Evolutionary conservation across 371 early-diverging fungal genomes (phyloP).

Genomic region (Syncephalastrum monosporum): DNA sequence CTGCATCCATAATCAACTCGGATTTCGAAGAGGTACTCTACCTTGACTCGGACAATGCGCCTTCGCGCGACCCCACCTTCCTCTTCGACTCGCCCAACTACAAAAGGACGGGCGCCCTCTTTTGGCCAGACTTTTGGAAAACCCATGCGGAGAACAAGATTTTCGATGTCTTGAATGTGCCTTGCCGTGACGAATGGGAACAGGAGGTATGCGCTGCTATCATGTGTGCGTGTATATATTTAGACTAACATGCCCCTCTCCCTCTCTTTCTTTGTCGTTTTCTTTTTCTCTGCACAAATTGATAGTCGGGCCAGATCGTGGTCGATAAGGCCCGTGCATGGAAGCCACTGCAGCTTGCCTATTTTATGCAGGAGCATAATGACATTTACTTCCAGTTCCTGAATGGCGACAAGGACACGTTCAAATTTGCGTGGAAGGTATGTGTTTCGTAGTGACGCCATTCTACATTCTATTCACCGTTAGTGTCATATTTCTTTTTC

Average conservation of each 20-base stretch:
- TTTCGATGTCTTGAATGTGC: conserved; percentile 34
- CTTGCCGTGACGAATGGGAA: conserved; percentile 45
- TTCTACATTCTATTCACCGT: too few species aligned
- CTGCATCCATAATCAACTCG: conserved; percentile 47
- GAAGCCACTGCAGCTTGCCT: conserved; percentile 41
- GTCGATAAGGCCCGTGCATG: conserved; percentile 37
- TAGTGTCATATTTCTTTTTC: not conserved
- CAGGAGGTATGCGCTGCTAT: conserved; percentile 31
- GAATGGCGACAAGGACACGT: conserved; percentile 51
- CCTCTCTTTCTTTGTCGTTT: not conserved
- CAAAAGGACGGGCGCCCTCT: conserved; percentile 44
- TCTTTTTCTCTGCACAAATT: not conserved
- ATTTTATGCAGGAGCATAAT: conserved; percentile 42
- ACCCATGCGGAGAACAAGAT: conserved; percentile 45
- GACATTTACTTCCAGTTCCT: conserved; percentile 44
- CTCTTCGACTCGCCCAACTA: conserved; percentile 47
- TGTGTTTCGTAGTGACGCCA: not conserved
- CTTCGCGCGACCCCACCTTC: conserved; percentile 42
- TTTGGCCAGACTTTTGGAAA: conserved; percentile 64
- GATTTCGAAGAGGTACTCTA: conserved; percentile 50
- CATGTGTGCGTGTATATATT: too few species aligned
- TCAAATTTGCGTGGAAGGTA: conserved; percentile 47
- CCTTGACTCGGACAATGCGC: conserved; percentile 56
- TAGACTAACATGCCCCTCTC: not conserved
- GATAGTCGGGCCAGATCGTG: conserved; percentile 47